Evolutionary conservation across 2,329 filamentous ascomycete genomes (phyloP).

Genomic region (Aschersonia sp.): DNA sequence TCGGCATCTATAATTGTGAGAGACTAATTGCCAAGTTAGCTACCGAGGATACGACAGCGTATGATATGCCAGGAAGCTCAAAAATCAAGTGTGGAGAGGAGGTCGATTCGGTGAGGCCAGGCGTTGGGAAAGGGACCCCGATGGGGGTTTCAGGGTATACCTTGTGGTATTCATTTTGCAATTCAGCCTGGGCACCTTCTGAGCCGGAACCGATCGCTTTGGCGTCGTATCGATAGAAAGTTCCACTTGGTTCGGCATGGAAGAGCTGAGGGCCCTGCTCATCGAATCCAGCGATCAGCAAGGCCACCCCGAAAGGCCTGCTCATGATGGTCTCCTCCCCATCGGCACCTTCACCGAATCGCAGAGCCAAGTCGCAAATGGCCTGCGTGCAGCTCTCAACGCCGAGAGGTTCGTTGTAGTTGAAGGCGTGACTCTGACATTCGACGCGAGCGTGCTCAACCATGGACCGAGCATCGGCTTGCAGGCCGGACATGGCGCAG

Average conservation of each 20-base stretch:
- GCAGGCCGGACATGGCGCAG: conserved; percentile 95
- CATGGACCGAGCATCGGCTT: conserved; percentile 95
- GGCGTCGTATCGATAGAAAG: conserved; percentile 97
- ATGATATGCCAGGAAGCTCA: background rate
- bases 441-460: conserved; percentile 97
- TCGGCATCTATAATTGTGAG: conserved; percentile 87
- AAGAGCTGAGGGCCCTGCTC: conserved; percentile 95
- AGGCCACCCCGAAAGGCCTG: conserved; percentile 86
- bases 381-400: conserved; percentile 98
- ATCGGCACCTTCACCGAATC: conserved; percentile 94
- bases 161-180: conserved; percentile 98
- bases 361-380: conserved; percentile 90
- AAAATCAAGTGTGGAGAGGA: too few relatives aligned
- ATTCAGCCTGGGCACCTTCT: conserved; percentile 91
- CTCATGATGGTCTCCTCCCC: conserved; percentile 99
- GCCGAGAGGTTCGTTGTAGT: conserved; percentile 89
- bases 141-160: conserved; percentile 16
- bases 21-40: conserved; percentile 30
- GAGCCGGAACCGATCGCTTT: conserved; percentile 97
- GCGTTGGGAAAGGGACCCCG: too few relatives aligned
- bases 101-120: too few relatives aligned
- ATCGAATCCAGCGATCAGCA: conserved; percentile 93
- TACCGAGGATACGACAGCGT: background rate
- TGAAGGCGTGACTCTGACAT: conserved; percentile 92
- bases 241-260: conserved; percentile 94